Conservation (phyloP, 805 yeast species). For the Clavispora vitiphila region DNA sequence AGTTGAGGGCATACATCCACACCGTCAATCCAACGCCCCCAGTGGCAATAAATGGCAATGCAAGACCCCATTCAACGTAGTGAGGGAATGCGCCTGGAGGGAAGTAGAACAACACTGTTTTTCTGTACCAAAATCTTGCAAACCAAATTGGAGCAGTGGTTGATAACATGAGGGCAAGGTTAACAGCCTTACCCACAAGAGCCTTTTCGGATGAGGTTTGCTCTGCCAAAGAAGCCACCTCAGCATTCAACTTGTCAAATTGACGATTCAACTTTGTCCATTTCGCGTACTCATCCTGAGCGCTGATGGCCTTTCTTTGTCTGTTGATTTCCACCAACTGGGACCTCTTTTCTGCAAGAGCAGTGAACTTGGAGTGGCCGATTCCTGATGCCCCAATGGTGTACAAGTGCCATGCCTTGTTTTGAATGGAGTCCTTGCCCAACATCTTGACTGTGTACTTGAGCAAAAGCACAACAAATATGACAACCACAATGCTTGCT, state of each 20-base stretch:
- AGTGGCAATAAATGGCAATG: slow-evolving; percentile 59
- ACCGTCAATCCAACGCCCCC: slow-evolving; percentile 59
- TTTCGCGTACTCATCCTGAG: slow-evolving; percentile 91
- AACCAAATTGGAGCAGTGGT: slow-evolving; percentile 47
- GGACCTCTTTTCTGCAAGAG: slow-evolving; percentile 23
- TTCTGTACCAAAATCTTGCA: slow-evolving; percentile 49
- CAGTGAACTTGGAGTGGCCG: slow-evolving; percentile 27
- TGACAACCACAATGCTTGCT: slow-evolving; percentile 32
- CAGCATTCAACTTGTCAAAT: slow-evolving; percentile 50
- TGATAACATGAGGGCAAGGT: slow-evolving; percentile 27
- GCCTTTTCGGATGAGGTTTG: slow-evolving; percentile 33
- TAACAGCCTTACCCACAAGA: slow-evolving; percentile 28
- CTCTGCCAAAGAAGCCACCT: slow-evolving; percentile 42
- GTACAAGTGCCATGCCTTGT: slow-evolving; percentile 35
- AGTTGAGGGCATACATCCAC: slow-evolving; percentile 46
- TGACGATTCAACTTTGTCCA: slow-evolving; percentile 91
- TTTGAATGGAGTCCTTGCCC: slow-evolving; percentile 31
- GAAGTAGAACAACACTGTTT: slow-evolving; percentile 51
- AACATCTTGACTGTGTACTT: slow-evolving; percentile 28
- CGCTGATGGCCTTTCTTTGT: slow-evolving; percentile 59
- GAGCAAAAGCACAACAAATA: slow-evolving; percentile 15
- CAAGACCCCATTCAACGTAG: slow-evolving; percentile 48
- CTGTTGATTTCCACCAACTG: slow-evolving; percentile 46
- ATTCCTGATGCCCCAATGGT: slow-evolving; percentile 25
- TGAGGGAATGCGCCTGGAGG: slow-evolving; percentile 56